Evolutionary conservation across 345 rosid genomes (phyloP), one percentile per base, ranked within the genome.

Genomic region (Gynandropsis gynandra): DNA sequence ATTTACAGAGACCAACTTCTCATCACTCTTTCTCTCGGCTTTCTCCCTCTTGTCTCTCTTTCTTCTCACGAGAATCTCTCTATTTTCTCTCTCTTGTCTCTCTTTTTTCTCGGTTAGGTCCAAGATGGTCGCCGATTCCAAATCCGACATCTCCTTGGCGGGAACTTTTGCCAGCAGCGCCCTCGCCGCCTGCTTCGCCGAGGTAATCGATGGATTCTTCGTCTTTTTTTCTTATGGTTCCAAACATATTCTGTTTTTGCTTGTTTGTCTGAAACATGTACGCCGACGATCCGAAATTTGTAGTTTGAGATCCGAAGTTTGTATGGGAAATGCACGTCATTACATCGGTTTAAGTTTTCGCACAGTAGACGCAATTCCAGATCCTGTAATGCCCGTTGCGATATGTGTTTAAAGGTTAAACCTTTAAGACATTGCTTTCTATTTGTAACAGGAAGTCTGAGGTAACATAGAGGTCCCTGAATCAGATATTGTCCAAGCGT

Each of bases 141-240:
- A 78, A 70, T 78, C 95, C 54, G 89, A 88, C 60, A 80, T 93
- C 63, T 85, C 99, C 42, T 63, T 88, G 15, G 73, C 83, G 19
- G 87, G 95, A 62, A 88, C 79, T 38, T 81, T 85, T 63, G 92
- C 76, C 61, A 63, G 83, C 53, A 85, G 99, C 69, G 96, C 97
- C 42, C 88, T 93, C 54, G 95, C 99, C 16, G 92, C 99, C 48
- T 93, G 87, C 71, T 73, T 83, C 42, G 99, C 89, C 29, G 99
- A 93, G 96, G 99, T 92, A 21, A 15, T 40, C 13, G 0, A 41
- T 9, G 4, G 37, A 18, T 18, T 52, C 21, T 14, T 20, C 0
- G 0, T 35, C 53, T 33, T 3, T 40, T 10, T 7, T 9, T 19
- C 7, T 6, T 13, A 27, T 17, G 41, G 6, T 47, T 42, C 33